Percentiles rank a stretch among this genome's conserved stretches.
phyloP scores from a whole-genome alignment of 2,329 filamentous ascomycete species.

The Aspergillus aculeatus region DNA sequence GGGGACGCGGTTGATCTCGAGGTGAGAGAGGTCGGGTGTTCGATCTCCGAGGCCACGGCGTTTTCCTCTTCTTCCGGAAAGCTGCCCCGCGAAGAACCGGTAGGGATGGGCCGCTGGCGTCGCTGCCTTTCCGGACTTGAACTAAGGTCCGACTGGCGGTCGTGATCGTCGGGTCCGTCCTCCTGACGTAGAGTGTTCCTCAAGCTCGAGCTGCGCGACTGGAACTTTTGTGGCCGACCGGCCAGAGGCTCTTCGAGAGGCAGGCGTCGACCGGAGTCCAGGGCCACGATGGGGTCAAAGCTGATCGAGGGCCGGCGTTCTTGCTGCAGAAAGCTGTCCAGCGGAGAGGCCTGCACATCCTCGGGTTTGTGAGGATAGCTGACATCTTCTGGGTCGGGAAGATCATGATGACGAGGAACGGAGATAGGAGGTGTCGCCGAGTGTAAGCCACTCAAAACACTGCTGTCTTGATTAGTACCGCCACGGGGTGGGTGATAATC shows the following conservation, averaged over 20 bases:
- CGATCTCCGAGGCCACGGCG: conserved; percentile 30
- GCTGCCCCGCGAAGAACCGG: conserved; percentile 26
- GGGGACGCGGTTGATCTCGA: conserved; percentile 46
- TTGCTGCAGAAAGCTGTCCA: conserved; percentile 42
- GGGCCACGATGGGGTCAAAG: conserved; percentile 42
- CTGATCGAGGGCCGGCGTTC: conserved; percentile 43
- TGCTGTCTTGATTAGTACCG: conserved; percentile 42
- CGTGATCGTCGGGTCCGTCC: conserved; percentile 21
- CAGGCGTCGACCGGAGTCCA: conserved; percentile 41
- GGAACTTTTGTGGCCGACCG: conserved; percentile 31
- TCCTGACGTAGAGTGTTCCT: conserved; percentile 38
- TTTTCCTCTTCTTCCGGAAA: conserved; percentile 17
- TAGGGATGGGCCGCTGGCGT: conserved; percentile 27
- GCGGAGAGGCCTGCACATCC: conserved; percentile 37
- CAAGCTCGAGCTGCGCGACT: conserved; percentile 35
- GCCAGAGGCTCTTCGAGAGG: conserved; percentile 41
- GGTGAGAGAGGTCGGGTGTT: conserved; percentile 44
- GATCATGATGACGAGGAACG: conserved; percentile 43
- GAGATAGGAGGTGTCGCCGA: conserved; percentile 46
- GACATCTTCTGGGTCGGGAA: conserved; percentile 24
- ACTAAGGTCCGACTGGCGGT: conserved; percentile 19
- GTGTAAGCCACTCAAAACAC: conserved; percentile 40
- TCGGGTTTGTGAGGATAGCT: conserved; percentile 39
- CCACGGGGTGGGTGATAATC: conserved; percentile 33
- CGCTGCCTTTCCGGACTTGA: conserved; percentile 24